phyloP scores from a whole-genome alignment of 2,329 filamentous ascomycete species.

The Geosmithia morbida region DNA sequence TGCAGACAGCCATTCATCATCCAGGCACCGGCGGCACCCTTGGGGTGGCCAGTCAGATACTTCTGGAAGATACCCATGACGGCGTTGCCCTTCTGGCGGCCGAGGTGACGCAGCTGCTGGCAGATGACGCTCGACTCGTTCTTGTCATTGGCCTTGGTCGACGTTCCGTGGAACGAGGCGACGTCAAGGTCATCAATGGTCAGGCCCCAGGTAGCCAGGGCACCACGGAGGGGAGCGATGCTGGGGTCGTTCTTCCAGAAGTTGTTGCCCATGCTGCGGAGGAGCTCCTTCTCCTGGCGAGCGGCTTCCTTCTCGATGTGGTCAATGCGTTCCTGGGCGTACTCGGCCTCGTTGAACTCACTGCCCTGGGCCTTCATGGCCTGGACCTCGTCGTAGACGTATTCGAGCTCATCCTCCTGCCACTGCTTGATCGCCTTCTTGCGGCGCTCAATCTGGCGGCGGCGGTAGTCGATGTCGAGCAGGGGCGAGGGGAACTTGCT shows the following conservation, averaged over 20 bases:
- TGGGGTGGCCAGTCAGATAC: constrained; percentile 95
- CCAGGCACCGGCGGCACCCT: constrained; percentile 98
- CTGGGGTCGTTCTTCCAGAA: constrained; percentile 96
- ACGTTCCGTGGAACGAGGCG: constrained; percentile 97
- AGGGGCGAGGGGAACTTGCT: constrained; percentile 92
- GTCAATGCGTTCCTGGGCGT: constrained; percentile 66
- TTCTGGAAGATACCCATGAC: constrained; percentile 98
- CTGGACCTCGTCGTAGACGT: constrained; percentile 79
- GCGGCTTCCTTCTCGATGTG: constrained; percentile 79
- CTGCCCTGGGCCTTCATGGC: constrained; percentile 73
- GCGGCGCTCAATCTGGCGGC: constrained; percentile 84
- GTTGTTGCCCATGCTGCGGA: constrained; percentile 88
- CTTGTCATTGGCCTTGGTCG: constrained; percentile 98
- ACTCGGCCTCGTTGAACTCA: constrained; percentile 70
- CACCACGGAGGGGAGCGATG: constrained; percentile 91
- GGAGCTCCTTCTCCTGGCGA: constrained; percentile 84
- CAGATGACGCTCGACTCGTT: constrained; percentile 97
- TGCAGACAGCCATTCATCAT: constrained; percentile 99
- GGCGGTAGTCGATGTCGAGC: constrained; percentile 94
- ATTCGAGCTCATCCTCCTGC: constrained; percentile 90
- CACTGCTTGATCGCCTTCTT: constrained; percentile 91
- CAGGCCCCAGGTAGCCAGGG: constrained; percentile 93
- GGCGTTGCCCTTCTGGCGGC: constrained; percentile 91
- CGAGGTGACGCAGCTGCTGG: constrained; percentile 88
- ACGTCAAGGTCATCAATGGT: constrained; percentile 92